These are phyloP conservation scores for Neurospora africana DNA, from an alignment of 495 filamentous ascomycete species.

Conservation along the genomic window DNA sequence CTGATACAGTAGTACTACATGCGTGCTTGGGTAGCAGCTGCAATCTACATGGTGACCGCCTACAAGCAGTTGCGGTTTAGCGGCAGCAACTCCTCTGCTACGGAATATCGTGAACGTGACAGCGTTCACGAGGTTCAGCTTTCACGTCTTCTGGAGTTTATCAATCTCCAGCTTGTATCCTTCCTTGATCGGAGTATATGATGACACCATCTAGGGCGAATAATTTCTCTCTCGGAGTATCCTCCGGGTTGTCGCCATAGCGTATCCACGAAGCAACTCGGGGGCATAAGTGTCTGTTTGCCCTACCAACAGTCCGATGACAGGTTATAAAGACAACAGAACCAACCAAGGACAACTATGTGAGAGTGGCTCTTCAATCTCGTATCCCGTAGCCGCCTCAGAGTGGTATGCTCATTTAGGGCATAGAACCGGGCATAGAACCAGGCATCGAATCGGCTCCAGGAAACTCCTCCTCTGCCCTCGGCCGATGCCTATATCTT, in stretches of 20 bases:
- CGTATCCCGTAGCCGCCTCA: not conserved
- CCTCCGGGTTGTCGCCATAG: not conserved
- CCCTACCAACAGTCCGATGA: not conserved
- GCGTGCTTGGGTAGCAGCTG: not conserved
- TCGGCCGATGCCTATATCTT: conserved; percentile 26
- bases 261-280: not conserved
- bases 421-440: conserved; percentile 16
- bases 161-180: not conserved
- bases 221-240: not conserved
- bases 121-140: not conserved
- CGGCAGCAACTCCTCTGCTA: not conserved
- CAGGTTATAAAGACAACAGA: not conserved
- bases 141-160: not conserved
- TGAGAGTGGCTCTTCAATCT: not conserved
- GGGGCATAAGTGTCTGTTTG: not conserved
- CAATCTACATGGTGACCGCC: not conserved
- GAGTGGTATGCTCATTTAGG: not conserved
- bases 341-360: not conserved
- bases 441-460: conserved; percentile 25
- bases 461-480: conserved; percentile 24
- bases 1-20: not conserved
- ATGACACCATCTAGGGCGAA: not conserved
- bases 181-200: not conserved
- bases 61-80: not conserved
- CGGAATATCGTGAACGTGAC: not conserved